Evolutionary conservation across 768 basidiomycete species (phyloP).

Genomic region (Xerocomus potaroensis): DNA sequence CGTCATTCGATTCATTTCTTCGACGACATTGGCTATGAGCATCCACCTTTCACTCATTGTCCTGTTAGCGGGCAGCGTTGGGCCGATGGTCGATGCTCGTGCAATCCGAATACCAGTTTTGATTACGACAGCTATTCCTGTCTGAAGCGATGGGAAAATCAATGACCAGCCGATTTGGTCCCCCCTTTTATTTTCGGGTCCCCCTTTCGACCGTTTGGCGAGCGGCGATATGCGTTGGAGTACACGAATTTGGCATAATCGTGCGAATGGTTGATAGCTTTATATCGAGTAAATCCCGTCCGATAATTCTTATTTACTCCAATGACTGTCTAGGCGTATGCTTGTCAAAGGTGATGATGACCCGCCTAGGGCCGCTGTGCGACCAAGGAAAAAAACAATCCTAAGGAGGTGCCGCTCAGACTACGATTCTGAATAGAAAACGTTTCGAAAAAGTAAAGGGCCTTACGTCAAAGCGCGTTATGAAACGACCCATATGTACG

Average conservation of each 20-base stretch:
- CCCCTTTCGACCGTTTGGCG: not conserved
- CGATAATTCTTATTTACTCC: not conserved
- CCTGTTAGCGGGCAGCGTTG: conserved; percentile 18
- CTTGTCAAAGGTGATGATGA: too few species aligned
- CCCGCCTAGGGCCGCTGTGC: too few species aligned
- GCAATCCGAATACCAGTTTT: conserved; percentile 19
- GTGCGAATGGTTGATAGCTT: not conserved
- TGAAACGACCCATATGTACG: too few species aligned
- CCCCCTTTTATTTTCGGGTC: not conserved
- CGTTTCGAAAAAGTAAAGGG: too few species aligned
- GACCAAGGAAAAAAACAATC: too few species aligned
- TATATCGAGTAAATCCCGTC: not conserved
- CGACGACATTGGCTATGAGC: conserved; percentile 66
- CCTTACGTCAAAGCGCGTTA: too few species aligned
- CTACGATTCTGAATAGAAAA: too few species aligned
- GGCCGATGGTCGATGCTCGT: conserved; percentile 22
- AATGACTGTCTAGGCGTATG: too few species aligned
- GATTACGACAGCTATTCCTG: conserved; percentile 30
- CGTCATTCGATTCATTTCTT: conserved; percentile 95
- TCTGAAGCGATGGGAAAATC: conserved; percentile 19
- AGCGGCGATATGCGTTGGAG: not conserved
- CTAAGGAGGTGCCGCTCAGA: too few species aligned
- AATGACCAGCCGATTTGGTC: not conserved
- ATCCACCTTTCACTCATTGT: conserved; percentile 27
- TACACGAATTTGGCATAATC: not conserved